Evolutionary conservation across 352 stramenopile genomes (phyloP).

Genomic region (Globisporangium rhizosaccharum): DNA sequence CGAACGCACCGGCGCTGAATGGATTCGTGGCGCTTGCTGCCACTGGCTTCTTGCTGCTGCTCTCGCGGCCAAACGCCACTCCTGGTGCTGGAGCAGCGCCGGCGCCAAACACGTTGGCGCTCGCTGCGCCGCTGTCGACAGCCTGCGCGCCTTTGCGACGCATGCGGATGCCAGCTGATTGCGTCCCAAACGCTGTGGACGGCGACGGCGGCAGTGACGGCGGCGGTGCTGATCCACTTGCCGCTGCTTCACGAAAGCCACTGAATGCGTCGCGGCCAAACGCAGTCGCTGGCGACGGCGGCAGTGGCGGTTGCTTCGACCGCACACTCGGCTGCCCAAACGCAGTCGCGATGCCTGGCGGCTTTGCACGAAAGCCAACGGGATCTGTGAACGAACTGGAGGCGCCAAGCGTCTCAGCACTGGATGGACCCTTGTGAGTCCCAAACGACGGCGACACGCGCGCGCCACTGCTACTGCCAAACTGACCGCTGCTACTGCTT

Average conservation of each 20-base stretch:
- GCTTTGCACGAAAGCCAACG: slow-evolving; percentile 6
- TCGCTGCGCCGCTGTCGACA: not conserved
- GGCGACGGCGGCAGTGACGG: not conserved
- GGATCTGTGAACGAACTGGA: not conserved
- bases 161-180: not conserved
- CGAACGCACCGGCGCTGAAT: slow-evolving; percentile 1
- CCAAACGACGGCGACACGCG: too few species aligned
- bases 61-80: slow-evolving; percentile 3
- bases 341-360: slow-evolving; percentile 1
- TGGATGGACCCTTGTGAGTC: not conserved
- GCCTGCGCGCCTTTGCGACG: not conserved
- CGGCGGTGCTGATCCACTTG: not conserved
- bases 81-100: slow-evolving; percentile 8
- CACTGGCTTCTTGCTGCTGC: not conserved
- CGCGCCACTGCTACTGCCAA: too few species aligned
- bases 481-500: too few species aligned
- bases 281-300: not conserved
- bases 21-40: not conserved
- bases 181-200: slow-evolving; percentile 7
- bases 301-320: slow-evolving; percentile 4
- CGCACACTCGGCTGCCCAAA: slow-evolving; percentile 16
- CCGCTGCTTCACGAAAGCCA: slow-evolving; percentile 3
- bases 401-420: not conserved
- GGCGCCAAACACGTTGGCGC: not conserved
- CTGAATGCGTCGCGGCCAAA: slow-evolving; percentile 2